phyloP scores from a whole-genome alignment of 2,329 filamentous ascomycete species.

The Neonectria punicea region DNA sequence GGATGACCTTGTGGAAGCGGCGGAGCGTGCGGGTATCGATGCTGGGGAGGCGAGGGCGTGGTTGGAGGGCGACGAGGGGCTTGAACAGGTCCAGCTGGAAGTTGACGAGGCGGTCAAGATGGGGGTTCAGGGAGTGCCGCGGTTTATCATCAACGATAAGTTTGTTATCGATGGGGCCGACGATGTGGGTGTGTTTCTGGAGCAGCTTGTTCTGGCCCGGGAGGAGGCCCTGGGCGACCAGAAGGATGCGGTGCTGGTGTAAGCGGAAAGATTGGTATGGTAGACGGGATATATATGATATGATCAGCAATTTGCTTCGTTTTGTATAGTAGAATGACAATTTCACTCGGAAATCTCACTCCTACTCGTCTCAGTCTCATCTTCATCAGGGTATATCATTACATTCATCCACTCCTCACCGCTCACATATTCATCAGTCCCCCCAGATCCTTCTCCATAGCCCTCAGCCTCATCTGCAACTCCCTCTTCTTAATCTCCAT shows the following conservation, averaged over 20 bases:
- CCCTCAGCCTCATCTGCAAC: constrained; percentile 61
- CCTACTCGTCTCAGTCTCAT: constrained; percentile 19
- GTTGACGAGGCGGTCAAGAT: constrained; percentile 62
- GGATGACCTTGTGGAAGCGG: constrained; percentile 63
- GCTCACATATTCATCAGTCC: constrained; percentile 63
- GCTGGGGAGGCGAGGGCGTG: constrained; percentile 62
- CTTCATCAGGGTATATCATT: constrained; percentile 34
- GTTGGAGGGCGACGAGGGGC: constrained; percentile 65
- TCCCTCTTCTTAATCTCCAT: constrained; percentile 67
- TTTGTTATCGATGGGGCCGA: constrained; percentile 78
- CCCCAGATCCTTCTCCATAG: constrained; percentile 67
- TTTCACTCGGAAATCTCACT: neutral
- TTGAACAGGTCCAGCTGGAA: constrained; percentile 66
- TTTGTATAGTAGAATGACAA: neutral
- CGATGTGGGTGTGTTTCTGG: constrained; percentile 73
- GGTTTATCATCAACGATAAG: constrained; percentile 76
- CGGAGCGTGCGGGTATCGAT: constrained; percentile 64
- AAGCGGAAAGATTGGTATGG: neutral
- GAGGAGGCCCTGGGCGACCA: constrained; percentile 34
- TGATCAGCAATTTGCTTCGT: neutral
- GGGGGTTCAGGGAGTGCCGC: constrained; percentile 74
- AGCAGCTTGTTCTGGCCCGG: constrained; percentile 68
- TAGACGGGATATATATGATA: neutral
- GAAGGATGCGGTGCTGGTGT: neutral
- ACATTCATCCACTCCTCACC: neutral